These are phyloP conservation scores for Crassisporium funariophilum DNA, from an alignment of 768 basidiomycete genomes.

Conservation along the genomic window DNA sequence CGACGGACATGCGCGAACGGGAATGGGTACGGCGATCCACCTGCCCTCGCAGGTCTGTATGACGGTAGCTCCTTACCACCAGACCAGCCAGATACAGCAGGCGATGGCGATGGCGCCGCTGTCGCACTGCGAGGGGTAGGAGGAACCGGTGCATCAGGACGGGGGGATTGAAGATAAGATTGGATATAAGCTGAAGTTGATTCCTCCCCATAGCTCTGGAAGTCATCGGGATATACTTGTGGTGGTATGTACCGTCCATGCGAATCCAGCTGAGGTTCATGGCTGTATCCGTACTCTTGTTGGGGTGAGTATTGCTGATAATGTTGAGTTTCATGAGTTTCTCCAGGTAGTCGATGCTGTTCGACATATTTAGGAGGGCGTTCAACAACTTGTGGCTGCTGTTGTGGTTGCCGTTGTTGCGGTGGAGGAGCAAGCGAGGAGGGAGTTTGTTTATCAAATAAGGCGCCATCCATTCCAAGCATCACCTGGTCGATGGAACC, in stretches of 20 bases:
- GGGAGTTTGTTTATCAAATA: constrained; percentile 43
- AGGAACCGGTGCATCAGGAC: constrained; percentile 77
- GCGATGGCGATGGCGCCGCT: constrained; percentile 73
- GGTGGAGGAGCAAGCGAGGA: constrained; percentile 19
- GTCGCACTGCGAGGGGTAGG: constrained; percentile 80
- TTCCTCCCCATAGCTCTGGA: constrained; percentile 61
- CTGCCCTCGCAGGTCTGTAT: constrained; percentile 56
- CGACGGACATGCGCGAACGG: constrained; percentile 76
- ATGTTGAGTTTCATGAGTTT: constrained; percentile 13
- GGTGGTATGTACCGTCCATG: constrained; percentile 40
- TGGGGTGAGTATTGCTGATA: constrained; percentile 24
- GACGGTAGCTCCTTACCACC: constrained; percentile 39
- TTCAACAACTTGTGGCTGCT: constrained; percentile 14
- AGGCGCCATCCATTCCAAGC: constrained; percentile 57
- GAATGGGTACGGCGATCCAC: constrained; percentile 79
- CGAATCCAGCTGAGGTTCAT: constrained; percentile 18
- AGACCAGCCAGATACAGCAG: constrained; percentile 51
- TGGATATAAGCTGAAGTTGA: constrained; percentile 61
- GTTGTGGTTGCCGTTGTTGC: constrained; percentile 14
- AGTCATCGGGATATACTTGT: constrained; percentile 55
- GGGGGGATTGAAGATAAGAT: constrained; percentile 56
- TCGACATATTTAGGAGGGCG: constrained; percentile 23
- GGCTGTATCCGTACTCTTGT: constrained; percentile 22
- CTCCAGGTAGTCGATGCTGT: constrained; percentile 15
- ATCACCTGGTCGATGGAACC: constrained; percentile 65